phyloP scores from a whole-genome alignment of 208 protist species.

The Naegleria gruberi region DNA sequence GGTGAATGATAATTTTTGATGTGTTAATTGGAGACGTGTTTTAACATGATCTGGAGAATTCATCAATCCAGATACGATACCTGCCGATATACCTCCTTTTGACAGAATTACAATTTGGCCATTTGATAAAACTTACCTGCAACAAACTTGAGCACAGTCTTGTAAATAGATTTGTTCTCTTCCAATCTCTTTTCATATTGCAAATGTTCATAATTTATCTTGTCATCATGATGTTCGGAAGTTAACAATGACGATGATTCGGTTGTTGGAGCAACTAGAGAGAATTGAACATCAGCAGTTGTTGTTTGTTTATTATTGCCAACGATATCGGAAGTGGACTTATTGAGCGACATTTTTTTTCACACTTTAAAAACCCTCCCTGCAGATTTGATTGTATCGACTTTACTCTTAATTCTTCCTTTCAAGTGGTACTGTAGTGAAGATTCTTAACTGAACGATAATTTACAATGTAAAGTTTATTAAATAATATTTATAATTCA shows the following conservation, averaged over 20 bases:
- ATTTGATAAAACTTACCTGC: background rate
- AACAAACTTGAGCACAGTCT: constrained; percentile 4
- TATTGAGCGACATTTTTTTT: constrained; percentile 35
- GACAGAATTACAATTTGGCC: no score
- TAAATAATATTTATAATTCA: no score
- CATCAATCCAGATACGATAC: background rate
- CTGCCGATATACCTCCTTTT: background rate
- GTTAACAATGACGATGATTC: no score
- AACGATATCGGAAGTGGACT: background rate
- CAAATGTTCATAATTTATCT: background rate
- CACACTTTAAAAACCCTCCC: constrained; percentile 48
- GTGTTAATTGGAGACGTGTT: background rate
- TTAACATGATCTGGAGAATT: background rate
- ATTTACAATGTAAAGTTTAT: background rate
- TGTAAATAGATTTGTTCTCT: background rate
- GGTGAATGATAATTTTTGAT: background rate
- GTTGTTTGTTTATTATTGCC: constrained; percentile 42
- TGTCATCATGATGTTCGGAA: background rate
- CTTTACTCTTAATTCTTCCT: constrained; percentile 46
- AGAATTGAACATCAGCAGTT: constrained; percentile 31
- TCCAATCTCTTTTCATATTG: background rate
- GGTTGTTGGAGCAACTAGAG: background rate
- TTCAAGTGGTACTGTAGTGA: constrained; percentile 65
- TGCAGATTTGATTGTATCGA: constrained; percentile 36
- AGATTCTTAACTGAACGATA: constrained; percentile 29